Evolutionary conservation across 495 filamentous ascomycete genomes (phyloP).

Genomic region (Penicillium waksmanii): DNA sequence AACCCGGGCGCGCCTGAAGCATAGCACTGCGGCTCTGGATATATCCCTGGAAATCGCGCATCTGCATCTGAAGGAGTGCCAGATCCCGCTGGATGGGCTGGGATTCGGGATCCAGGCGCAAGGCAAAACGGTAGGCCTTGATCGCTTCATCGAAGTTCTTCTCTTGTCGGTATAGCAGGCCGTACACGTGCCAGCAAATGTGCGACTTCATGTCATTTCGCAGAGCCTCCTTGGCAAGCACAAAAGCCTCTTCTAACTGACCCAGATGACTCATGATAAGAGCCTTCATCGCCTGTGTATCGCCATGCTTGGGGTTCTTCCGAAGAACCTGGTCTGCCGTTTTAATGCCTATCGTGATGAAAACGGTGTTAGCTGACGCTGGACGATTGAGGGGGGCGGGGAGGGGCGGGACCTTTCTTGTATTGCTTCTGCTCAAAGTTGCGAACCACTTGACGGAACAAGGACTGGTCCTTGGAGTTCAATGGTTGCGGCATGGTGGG

Average conservation of each 20-base stretch:
- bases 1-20: slow-evolving; percentile 75
- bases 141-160: slow-evolving; percentile 99
- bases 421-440: slow-evolving; percentile 98
- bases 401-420: slow-evolving; percentile 70
- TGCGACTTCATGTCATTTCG: slow-evolving; percentile 97
- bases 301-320: slow-evolving; percentile 93
- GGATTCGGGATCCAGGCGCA: slow-evolving; percentile 90
- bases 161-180: slow-evolving; percentile 85
- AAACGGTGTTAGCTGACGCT: slow-evolving; percentile 26
- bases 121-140: slow-evolving; percentile 95
- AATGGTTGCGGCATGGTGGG: slow-evolving; percentile 78
- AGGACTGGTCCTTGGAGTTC: slow-evolving; percentile 84
- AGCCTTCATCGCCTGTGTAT: slow-evolving; percentile 98
- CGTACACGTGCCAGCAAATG: slow-evolving; percentile 99
- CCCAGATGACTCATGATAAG: slow-evolving; percentile 91
- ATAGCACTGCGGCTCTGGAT: slow-evolving; percentile 83
- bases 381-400: slow-evolving; percentile 1
- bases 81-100: slow-evolving; percentile 93
- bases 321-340: slow-evolving; percentile 91
- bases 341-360: slow-evolving; percentile 68
- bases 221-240: slow-evolving; percentile 86
- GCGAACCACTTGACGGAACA: slow-evolving; percentile 93
- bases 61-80: slow-evolving; percentile 91
- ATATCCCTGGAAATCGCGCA: slow-evolving; percentile 94
- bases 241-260: slow-evolving; percentile 90